Conservation (phyloP, 495 filamentous ascomycete species). For the Tuber melanosporum region DNA sequence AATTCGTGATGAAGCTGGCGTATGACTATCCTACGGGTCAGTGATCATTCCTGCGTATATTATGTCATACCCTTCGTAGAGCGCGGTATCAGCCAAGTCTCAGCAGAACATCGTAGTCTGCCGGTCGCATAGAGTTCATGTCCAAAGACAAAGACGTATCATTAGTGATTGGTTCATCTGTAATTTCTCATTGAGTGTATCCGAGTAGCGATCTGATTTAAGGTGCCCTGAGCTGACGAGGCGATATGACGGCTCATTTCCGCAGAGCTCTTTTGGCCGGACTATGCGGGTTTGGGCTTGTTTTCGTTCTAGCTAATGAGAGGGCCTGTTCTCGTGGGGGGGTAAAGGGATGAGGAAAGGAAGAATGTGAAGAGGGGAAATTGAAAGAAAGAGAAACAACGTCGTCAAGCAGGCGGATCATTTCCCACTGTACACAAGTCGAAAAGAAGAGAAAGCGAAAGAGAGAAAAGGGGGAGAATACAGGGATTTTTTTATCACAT, state of each 20-base stretch:
- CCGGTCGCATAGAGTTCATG: not conserved
- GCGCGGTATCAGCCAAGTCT: not conserved
- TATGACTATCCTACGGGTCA: not conserved
- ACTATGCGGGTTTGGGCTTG: not conserved
- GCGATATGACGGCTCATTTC: not conserved
- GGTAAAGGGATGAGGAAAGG: not conserved
- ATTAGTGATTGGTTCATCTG: not conserved
- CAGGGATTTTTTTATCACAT: not conserved
- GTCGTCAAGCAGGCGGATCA: not conserved
- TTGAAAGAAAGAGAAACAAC: not conserved
- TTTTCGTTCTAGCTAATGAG: not conserved
- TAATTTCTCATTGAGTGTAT: not conserved
- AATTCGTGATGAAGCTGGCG: not conserved
- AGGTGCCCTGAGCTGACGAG: not conserved
- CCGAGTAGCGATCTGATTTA: not conserved
- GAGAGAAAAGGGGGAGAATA: not conserved
- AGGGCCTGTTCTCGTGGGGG: not conserved
- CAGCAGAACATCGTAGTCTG: not conserved
- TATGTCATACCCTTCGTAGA: not conserved
- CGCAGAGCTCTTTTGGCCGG: not conserved
- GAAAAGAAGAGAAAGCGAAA: not conserved
- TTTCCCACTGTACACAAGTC: not conserved
- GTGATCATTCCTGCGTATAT: not conserved
- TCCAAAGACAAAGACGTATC: not conserved
- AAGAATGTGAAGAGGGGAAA: not conserved